Evolutionary conservation across 2,329 filamentous ascomycete species (phyloP).

Genomic region (Nemania serpens): DNA sequence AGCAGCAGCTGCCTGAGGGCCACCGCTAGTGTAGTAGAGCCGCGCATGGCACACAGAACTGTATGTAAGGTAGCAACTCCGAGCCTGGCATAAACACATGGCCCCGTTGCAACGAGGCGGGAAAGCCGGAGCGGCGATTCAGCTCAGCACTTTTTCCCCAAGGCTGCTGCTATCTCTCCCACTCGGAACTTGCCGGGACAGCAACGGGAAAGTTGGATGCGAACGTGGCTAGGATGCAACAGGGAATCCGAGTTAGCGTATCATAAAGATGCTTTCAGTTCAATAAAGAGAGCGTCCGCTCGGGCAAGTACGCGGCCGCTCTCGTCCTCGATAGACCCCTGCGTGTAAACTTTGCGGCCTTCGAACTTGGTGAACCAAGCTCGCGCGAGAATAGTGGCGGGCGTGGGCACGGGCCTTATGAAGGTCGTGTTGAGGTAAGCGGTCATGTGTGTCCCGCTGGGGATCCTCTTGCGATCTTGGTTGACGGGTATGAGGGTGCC

Average conservation of each 20-base stretch:
- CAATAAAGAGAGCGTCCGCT: slow-evolving; percentile 55
- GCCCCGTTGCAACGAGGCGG: neutral
- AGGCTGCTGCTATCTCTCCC: too few species aligned
- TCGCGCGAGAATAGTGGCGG: slow-evolving; percentile 52
- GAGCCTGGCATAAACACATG: neutral
- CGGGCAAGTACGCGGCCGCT: slow-evolving; percentile 53
- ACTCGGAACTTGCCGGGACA: too few species aligned
- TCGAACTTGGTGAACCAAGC: slow-evolving; percentile 51
- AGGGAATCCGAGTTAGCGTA: neutral
- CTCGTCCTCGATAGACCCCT: slow-evolving; percentile 46
- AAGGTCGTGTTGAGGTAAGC: slow-evolving; percentile 62
- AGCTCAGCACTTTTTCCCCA: neutral
- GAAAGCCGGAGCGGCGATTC: neutral
- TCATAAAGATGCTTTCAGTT: slow-evolving; percentile 20
- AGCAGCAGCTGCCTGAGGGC: neutral
- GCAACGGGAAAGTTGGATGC: neutral
- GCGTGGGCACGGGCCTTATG: slow-evolving; percentile 56
- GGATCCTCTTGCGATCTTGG: slow-evolving; percentile 25
- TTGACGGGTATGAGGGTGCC: slow-evolving; percentile 55
- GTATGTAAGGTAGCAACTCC: too few species aligned
- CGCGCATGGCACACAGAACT: neutral
- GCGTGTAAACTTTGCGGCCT: slow-evolving; percentile 56
- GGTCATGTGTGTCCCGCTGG: slow-evolving; percentile 46
- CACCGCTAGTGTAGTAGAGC: neutral
- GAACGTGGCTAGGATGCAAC: too few species aligned